These are phyloP conservation scores for Deuterostichococcus epilithicus DNA, from an alignment of 139 green algal genomes.

Conservation along the genomic window DNA sequence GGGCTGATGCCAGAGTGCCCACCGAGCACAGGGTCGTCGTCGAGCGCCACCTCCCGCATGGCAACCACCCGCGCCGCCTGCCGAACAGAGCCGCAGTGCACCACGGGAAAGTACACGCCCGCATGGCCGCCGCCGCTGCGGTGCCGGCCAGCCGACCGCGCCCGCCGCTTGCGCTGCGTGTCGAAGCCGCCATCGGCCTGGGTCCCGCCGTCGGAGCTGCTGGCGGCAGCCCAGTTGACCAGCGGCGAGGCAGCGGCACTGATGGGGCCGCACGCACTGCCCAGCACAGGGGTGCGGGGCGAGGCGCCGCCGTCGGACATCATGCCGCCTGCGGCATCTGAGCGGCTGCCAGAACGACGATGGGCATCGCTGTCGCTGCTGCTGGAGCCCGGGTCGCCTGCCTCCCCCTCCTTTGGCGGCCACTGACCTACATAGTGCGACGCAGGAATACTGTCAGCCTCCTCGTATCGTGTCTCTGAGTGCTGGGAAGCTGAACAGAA, in stretches of 20 bases:
- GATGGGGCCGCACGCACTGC: no score
- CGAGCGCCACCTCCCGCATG: constrained; percentile 27
- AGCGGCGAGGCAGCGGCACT: no score
- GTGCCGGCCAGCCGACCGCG: neutral
- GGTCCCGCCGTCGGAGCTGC: neutral
- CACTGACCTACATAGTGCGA: neutral
- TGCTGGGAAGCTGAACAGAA: no score
- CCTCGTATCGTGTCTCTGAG: no score
- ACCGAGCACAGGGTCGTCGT: neutral
- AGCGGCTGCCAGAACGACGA: neutral
- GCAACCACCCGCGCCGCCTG: constrained; percentile 53
- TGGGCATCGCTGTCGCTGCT: neutral
- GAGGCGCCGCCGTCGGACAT: neutral
- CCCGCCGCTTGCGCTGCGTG: no score
- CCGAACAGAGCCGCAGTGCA: constrained; percentile 70
- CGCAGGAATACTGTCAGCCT: no score
- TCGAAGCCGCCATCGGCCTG: neutral
- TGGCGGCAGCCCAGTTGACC: no score
- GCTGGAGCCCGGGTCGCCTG: neutral
- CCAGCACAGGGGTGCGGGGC: no score
- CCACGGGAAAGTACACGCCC: constrained; percentile 39
- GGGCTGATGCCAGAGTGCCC: neutral
- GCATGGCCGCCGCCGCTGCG: neutral
- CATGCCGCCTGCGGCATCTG: neutral
- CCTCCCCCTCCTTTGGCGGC: neutral